Evolutionary conservation across 1,139 yeast species (phyloP).

Genomic region (Meyerozyma sp.): DNA sequence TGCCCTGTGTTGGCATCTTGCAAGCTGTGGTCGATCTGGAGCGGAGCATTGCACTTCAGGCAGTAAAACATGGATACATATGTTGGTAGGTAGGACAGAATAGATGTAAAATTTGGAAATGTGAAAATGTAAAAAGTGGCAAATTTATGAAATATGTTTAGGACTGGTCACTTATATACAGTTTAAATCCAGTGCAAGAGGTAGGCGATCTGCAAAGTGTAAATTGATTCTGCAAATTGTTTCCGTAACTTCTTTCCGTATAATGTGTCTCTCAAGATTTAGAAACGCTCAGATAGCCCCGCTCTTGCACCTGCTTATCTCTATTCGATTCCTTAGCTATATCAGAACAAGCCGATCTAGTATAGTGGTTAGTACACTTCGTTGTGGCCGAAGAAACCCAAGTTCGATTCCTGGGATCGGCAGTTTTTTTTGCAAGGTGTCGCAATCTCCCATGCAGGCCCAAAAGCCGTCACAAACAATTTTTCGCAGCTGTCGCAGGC

Average conservation of each 20-base stretch:
- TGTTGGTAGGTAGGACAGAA: background rate
- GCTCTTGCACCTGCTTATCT: background rate
- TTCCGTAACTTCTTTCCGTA: too few species aligned
- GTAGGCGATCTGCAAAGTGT: too few species aligned
- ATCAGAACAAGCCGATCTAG: slow-evolving; percentile 28
- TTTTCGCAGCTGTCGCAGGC: background rate
- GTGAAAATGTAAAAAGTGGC: too few species aligned
- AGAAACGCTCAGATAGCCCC: background rate
- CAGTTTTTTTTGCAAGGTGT: slow-evolving; percentile 15
- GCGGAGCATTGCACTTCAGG: slow-evolving; percentile 29
- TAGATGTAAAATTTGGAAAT: too few species aligned
- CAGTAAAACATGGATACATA: slow-evolving; percentile 13
- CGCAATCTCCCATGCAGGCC: background rate
- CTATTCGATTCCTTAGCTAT: background rate
- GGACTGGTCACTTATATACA: too few species aligned
- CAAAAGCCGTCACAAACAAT: background rate
- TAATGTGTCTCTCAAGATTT: too few species aligned
- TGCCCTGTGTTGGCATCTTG: slow-evolving; percentile 27
- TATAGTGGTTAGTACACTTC: slow-evolving; percentile 43
- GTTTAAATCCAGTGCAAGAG: too few species aligned
- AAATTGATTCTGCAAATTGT: too few species aligned
- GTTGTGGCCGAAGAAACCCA: slow-evolving; percentile 45
- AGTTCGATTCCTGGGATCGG: slow-evolving; percentile 45
- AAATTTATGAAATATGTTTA: too few species aligned
- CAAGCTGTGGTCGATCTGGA: slow-evolving; percentile 26